Base-by-base conservation (phyloP, 768 basidiomycete species). In the Scleroderma bovista region DNA sequence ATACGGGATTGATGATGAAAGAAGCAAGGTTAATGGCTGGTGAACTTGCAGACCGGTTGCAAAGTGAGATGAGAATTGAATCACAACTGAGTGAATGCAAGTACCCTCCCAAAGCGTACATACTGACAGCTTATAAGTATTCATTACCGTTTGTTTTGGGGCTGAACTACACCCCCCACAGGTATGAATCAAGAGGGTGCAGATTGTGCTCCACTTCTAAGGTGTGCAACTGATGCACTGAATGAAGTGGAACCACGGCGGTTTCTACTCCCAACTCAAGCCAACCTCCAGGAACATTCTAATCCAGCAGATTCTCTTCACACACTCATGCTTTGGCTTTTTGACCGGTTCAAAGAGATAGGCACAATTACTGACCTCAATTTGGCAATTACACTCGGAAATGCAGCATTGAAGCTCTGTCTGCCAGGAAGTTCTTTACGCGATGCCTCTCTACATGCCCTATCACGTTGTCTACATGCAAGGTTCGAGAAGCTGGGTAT, bases 1-100 rank as follows among this genome's bases (percentile, higher is more conserved):
- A 44, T 15, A 38, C 57, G 15, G 58, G 51, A 23, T 16, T 52
- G 44, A 52, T 47, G 19, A 20, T 23, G 31, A 17, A 52, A 12
- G 43, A 50, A 4, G 63, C 57, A 10, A 17, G 34, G 36, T 19
- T 17, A 29, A 46, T 22, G 29, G 57, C 64, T 40, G 46, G 56
- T 6, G 38, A 50, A 16, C 52, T 43, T 39, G 57, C 60, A 34
- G 45, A 51, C 16, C 12, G 51, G 16, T 19, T 46, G 1, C 52
- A 56, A 3, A 23, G 4, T 8, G 24, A 0, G 31, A 23, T 23
- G n/a, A 17, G 1, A 24, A 33, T 10, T 34, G 48, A 26, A 47
- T 42, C 6, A 2, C 7, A 57, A 11, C 16, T 26, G 9, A 16
- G 12, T 6, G 12, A 9, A n/a, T 32, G 43, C 26, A 16, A 44